These are phyloP conservation scores for Hypomontagnella monticulosa DNA, from an alignment of 495 filamentous ascomycete genomes.

Conservation along the genomic window DNA sequence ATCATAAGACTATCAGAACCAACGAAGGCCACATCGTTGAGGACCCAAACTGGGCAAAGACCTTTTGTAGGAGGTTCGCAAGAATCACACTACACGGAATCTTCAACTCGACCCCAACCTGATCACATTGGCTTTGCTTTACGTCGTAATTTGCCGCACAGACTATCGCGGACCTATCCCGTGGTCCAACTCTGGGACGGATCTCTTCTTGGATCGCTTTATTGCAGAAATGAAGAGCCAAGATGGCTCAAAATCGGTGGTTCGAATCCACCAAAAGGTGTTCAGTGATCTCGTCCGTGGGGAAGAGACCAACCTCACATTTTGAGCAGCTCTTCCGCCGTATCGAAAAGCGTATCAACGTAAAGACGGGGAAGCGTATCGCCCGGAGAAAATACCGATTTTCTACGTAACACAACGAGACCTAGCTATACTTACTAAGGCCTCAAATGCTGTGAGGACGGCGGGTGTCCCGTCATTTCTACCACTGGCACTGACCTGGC, in stretches of 20 bases:
- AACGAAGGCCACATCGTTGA: not conserved
- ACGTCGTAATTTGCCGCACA: conserved; percentile 1
- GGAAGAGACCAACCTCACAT: not conserved
- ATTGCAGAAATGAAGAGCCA: not conserved
- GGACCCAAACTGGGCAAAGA: conserved; percentile 1
- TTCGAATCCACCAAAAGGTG: not conserved
- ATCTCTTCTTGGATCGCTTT: not conserved
- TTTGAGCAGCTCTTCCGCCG: not conserved
- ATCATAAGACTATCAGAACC: not conserved
- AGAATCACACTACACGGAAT: not conserved
- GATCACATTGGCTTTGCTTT: not conserved
- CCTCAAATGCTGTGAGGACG: not conserved
- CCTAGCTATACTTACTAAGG: not conserved
- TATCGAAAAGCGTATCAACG: conserved; percentile 4
- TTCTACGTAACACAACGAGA: not conserved
- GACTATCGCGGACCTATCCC: conserved; percentile 1
- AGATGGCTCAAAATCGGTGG: not conserved
- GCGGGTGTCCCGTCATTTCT: not conserved
- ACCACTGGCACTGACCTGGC: not conserved
- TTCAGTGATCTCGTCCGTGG: not conserved
- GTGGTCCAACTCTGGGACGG: not conserved
- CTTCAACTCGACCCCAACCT: not conserved
- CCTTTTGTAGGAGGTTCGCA: conserved; percentile 2
- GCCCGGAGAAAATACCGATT: too few relatives aligned
- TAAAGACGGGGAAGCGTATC: too few relatives aligned